Evolutionary conservation across 371 early-diverging fungal species (phyloP).

Genomic region (Mucor velutinosus): DNA sequence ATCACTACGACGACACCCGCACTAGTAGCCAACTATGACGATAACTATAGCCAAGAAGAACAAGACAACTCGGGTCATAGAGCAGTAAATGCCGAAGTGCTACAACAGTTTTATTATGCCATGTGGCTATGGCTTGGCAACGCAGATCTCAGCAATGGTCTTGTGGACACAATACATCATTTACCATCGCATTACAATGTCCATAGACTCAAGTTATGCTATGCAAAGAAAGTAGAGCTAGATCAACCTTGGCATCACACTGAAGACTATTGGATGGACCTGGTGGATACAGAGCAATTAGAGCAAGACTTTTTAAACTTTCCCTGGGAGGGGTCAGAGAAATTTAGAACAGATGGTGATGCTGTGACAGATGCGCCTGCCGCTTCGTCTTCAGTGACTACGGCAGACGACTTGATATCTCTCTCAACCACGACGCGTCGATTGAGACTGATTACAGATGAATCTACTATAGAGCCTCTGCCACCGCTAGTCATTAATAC

Average conservation of each 20-base stretch:
- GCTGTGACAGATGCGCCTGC: neutral
- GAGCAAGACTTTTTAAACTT: conserved; percentile 25
- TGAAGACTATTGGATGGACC: conserved; percentile 45
- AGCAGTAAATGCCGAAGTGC: conserved; percentile 18
- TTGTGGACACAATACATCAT: conserved; percentile 28
- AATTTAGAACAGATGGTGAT: conserved; percentile 20
- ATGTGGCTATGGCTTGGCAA: conserved; percentile 70
- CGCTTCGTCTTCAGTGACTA: neutral
- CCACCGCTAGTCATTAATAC: conserved; percentile 5
- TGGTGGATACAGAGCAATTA: conserved; percentile 30
- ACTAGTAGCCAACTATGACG: neutral
- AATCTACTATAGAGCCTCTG: conserved; percentile 13
- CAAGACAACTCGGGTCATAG: conserved; percentile 10
- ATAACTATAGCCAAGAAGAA: neutral
- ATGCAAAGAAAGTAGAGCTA: conserved; percentile 21
- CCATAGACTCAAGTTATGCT: conserved; percentile 34
- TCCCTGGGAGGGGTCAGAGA: conserved; percentile 41
- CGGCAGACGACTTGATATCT: neutral
- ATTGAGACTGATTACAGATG: conserved; percentile 9
- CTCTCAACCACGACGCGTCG: neutral
- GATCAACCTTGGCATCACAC: conserved; percentile 30
- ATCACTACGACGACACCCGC: neutral
- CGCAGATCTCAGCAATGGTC: conserved; percentile 29
- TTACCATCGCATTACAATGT: conserved; percentile 49
- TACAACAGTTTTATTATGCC: conserved; percentile 58